Base-by-base conservation (phyloP, 1,284 basidiomycete species). In the Ustilago hordei region DNA sequence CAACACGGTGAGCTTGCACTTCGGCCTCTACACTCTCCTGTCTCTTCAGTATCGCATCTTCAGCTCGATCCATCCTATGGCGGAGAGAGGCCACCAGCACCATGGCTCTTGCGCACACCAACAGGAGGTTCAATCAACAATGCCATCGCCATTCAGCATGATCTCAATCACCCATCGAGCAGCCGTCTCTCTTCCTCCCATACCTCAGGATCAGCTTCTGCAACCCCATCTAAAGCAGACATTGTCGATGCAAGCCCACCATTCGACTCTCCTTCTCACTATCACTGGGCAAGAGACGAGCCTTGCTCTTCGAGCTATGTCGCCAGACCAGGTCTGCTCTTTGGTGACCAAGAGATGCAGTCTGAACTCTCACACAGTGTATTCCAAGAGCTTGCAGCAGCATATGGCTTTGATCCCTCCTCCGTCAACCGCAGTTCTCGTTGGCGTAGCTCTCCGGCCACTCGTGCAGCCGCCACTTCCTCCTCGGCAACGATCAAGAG, bases 111-210 rank as follows among this genome's bases (percentile, higher is more conserved):
- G 69, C 89, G 90, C 54, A 88, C 88, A 59, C 87, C 86, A 12
- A 87, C 92, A 5, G 85, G 87, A 5, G 91, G 91, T 6, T 91
- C 91, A 4, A 94, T 95, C 86, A 94, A 94, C 86, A 95, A 95
- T 85, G 75, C 92, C 12, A 91, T 95, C 52, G 86, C 92, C 61
- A 90, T 82, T 17, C 73, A 79, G 55, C 55, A 47, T 8, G 80
- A 81, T 56, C 53, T 61, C 19, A 62, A 67, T n/a, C 59, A 60
- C 36, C 56, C 60, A 28, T 50, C 60, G 19, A 55, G 50, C 43
- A 55, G 61, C 2, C 60, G 28, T 28, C 11, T 19, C 39, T 48
- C 19, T 17, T 41, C 55, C 34, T 63, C 62, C 19, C 17, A 34
- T 9, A 32, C 60, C 0, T 23, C 64, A 1, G 60, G 48, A 7